Evolutionary conservation across 805 yeast genomes (phyloP).

Genomic region (Blastobotrys attinorum): DNA sequence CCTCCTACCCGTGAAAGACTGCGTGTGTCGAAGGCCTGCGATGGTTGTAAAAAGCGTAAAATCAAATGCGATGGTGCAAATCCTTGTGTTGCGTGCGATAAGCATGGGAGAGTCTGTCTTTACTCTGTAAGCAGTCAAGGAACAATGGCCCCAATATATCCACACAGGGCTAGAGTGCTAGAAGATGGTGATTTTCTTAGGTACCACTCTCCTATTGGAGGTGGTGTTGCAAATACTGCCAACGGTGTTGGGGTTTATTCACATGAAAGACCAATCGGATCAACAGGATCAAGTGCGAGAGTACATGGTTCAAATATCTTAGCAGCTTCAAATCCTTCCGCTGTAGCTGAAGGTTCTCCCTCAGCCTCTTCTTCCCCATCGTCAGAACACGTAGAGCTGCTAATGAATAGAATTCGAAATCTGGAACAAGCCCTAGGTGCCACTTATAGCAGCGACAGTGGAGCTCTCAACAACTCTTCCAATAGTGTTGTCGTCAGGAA

Average conservation of each 20-base stretch:
- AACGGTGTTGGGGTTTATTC: too few relatives aligned
- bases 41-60: constrained; percentile 46
- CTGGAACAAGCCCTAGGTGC: not conserved
- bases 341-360: not conserved
- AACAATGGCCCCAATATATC: not conserved
- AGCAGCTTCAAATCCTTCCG: not conserved
- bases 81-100: constrained; percentile 44
- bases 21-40: constrained; percentile 45
- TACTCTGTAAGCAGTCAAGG: constrained; percentile 6
- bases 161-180: not conserved
- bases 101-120: constrained; percentile 24
- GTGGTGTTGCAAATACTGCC: not conserved
- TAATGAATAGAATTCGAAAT: not conserved
- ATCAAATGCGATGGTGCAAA: constrained; percentile 48
- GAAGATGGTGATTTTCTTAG: too few relatives aligned
- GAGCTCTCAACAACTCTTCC: not conserved
- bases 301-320: too few relatives aligned
- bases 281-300: not conserved
- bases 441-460: not conserved
- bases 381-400: not conserved
- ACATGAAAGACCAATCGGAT: not conserved
- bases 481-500: not conserved
- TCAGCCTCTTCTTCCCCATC: not conserved
- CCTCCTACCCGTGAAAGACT: constrained; percentile 9
- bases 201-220: not conserved